phyloP scores from a whole-genome alignment of 441 rosid species.

The Melastoma candidum region DNA sequence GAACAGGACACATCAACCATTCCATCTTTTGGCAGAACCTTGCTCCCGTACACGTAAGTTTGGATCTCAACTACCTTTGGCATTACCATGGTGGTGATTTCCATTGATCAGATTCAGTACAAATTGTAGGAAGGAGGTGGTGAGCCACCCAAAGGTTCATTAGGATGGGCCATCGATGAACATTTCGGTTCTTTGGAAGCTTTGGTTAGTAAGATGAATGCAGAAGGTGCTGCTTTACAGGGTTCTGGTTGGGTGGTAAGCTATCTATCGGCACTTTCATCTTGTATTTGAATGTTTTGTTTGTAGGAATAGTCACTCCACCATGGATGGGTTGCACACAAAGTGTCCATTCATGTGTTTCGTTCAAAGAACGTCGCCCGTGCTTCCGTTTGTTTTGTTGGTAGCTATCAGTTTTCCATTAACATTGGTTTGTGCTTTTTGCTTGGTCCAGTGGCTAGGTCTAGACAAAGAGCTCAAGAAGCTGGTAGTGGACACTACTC shows the following conservation, averaged over 20 bases:
- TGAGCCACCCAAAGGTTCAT: constrained; percentile 66
- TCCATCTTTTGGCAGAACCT: constrained; percentile 94
- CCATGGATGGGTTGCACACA: no score
- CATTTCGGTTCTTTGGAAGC: constrained; percentile 75
- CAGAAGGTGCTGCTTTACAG: constrained; percentile 94
- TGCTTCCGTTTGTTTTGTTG: no score
- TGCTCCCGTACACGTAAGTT: constrained; percentile 55
- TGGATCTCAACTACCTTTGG: neutral
- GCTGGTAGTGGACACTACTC: constrained; percentile 85
- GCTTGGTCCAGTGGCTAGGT: constrained; percentile 66
- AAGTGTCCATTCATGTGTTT: no score
- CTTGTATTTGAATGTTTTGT: no score
- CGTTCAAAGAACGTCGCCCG: no score
- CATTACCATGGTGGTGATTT: neutral
- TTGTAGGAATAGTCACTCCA: no score
- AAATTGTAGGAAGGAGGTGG: constrained; percentile 84
- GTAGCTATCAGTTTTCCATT: no score
- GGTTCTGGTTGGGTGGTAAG: constrained; percentile 99
- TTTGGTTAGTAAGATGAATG: constrained; percentile 60
- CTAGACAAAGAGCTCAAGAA: constrained; percentile 70
- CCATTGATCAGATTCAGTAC: neutral
- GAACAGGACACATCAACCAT: constrained; percentile 82
- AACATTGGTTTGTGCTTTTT: neutral
- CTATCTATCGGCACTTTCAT: no score
- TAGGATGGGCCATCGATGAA: constrained; percentile 70